Base-by-base conservation (phyloP, 1,139 yeast genomes). In the Debaryomyces coudertii region DNA sequence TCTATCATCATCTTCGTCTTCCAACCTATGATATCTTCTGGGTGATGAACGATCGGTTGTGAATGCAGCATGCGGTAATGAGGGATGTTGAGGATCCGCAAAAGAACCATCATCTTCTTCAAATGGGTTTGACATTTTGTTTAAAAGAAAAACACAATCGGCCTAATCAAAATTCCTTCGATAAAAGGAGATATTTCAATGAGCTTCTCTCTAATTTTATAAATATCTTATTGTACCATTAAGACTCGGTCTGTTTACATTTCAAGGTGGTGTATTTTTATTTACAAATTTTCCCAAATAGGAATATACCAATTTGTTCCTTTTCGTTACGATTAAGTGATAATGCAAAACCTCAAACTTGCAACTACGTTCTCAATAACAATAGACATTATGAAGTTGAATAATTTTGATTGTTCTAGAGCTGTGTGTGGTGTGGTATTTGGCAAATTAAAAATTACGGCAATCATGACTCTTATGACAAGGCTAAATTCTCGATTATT, bases 61-160 rank as follows among this genome's bases (percentile, higher is more conserved):
- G 51, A 73, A 73, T 2, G 77, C 79, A 15, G 74, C 73, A 46
- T 60, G 57, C 11, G 79, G 79, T 16, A 67, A 56, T 42, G 64
- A 55, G 15, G 73, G 75, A 11, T 54, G 57, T 9, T 52, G 38
- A 7, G 52, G 53, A 45, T 69, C 75, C 47, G 54, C 51, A 49
- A 68, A 72, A 2, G 76, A 75, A 45, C 59, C 64, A 3, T 64
- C 65, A 18, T 66, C 65, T 35, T 66, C 73, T 25, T 66, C 71
- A 53, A 70, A 71, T 5, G 76, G 74, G 50, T 61, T 65, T 23
- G 60, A 54, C 69, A 65, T 66, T 8, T 29, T 46, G 12, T 30
- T 14, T 16, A 4, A n/a, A 12, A 18, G 16, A 35, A 23, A 29
- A n/a, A n/a, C n/a, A n/a, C n/a, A n/a, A 29, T 29, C 11, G 20